Conservation (phyloP, 768 basidiomycete genomes). For the Pleurotus tuber-regium region DNA sequence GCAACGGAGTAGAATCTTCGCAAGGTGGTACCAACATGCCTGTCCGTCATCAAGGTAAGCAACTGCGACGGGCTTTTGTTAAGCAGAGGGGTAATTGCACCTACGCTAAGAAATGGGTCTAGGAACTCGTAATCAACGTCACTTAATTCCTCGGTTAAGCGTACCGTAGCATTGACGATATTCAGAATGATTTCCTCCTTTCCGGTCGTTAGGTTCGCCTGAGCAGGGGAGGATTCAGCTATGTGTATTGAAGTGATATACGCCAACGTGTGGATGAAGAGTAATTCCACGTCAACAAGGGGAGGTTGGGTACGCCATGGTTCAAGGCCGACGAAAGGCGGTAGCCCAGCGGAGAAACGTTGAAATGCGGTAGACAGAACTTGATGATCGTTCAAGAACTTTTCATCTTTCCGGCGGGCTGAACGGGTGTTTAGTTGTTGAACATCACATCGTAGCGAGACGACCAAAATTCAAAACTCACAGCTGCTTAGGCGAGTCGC, state of each 20-base stretch:
- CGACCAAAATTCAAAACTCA: slow-evolving; percentile 25
- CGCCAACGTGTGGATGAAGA: slow-evolving; percentile 47
- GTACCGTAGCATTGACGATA: slow-evolving; percentile 41
- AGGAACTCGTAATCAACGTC: slow-evolving; percentile 51
- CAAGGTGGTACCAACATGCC: slow-evolving; percentile 38
- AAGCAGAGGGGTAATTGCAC: slow-evolving; percentile 19
- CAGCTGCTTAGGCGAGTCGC: slow-evolving; percentile 42
- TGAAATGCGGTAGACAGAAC: slow-evolving; percentile 43
- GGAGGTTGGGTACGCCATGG: slow-evolving; percentile 29
- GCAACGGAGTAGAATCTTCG: slow-evolving; percentile 23
- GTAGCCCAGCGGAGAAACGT: slow-evolving; percentile 39
- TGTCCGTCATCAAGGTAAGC: slow-evolving; percentile 12
- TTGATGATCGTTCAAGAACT: slow-evolving; percentile 38
- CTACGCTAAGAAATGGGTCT: slow-evolving; percentile 52
- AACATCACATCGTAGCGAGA: slow-evolving; percentile 7
- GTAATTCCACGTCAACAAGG: slow-evolving; percentile 39
- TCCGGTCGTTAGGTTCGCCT: background rate
- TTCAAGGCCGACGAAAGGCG: slow-evolving; percentile 35
- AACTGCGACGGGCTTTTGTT: slow-evolving; percentile 4
- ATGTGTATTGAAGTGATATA: slow-evolving; percentile 47
- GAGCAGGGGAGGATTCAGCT: background rate
- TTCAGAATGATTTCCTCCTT: slow-evolving; percentile 32
- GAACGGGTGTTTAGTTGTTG: slow-evolving; percentile 11
- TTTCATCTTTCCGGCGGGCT: slow-evolving; percentile 27
- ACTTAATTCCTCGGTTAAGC: slow-evolving; percentile 43